Percentiles rank a stretch among this genome's conserved stretches.
Conservation (phyloP, 176 grass and related monocot species). For the Alloteropsis semialata region DNA sequence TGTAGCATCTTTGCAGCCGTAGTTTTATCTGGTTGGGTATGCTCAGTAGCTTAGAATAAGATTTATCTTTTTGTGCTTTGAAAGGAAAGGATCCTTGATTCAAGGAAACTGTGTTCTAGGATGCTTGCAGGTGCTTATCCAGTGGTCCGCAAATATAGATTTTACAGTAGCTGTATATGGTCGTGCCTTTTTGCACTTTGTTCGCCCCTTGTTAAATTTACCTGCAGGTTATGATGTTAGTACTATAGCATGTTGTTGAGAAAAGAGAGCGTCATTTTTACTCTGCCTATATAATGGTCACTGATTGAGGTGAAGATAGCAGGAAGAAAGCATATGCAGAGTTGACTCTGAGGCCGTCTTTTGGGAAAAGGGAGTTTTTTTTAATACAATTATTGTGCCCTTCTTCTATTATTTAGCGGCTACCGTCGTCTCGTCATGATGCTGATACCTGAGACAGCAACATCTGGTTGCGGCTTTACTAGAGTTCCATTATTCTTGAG, state of each 20-base stretch:
- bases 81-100: not conserved
- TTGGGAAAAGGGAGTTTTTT: not conserved
- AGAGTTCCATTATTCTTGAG: not conserved
- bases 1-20: conserved; percentile 38
- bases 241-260: not conserved
- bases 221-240: not conserved
- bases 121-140: conserved; percentile 25
- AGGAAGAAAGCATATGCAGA: not conserved
- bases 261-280: not conserved
- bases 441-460: not conserved
- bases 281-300: not conserved
- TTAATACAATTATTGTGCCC: conserved; percentile 32
- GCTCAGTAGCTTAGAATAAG: conserved; percentile 42
- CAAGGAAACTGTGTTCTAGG: conserved; percentile 21
- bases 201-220: not conserved
- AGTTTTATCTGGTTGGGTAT: conserved; percentile 47
- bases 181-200: not conserved
- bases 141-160: conserved; percentile 9
- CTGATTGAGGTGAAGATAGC: not conserved
- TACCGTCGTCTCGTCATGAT: not conserved
- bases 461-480: not conserved
- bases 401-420: not conserved
- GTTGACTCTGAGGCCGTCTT: not conserved
- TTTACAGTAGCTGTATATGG: conserved; percentile 29
- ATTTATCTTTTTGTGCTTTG: not conserved